phyloP scores from a whole-genome alignment of 83 land plant species.

The Thuja plicata region DNA sequence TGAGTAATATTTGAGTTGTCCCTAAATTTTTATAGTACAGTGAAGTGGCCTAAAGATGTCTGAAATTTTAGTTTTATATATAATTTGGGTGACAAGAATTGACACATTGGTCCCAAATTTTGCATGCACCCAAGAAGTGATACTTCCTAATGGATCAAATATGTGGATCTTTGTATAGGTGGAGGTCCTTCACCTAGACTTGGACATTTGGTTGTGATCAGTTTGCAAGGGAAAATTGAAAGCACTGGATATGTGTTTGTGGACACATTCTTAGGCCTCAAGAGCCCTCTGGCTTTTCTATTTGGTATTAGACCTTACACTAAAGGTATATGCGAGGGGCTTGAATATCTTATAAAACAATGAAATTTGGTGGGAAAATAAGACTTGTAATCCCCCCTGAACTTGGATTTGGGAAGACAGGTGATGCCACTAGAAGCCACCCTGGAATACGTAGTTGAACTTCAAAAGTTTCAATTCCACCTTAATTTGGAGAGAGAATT shows the following conservation, averaged over 20 bases:
- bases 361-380: slow-evolving; percentile 83
- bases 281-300: slow-evolving; percentile 75
- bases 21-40: neutral
- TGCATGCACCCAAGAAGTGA: slow-evolving; percentile 42
- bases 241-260: slow-evolving; percentile 58
- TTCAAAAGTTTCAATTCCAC: slow-evolving; percentile 87
- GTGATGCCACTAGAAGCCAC: slow-evolving; percentile 69
- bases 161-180: slow-evolving; percentile 68
- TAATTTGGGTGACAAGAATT: neutral
- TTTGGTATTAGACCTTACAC: slow-evolving; percentile 84
- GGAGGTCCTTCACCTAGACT: slow-evolving; percentile 73
- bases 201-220: slow-evolving; percentile 84
- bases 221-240: slow-evolving; percentile 53
- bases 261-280: slow-evolving; percentile 55
- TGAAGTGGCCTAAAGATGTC: neutral
- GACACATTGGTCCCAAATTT: neutral
- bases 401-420: slow-evolving; percentile 75
- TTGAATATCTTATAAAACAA: slow-evolving; percentile 69
- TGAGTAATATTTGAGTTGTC: neutral
- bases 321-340: slow-evolving; percentile 83
- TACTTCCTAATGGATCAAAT: slow-evolving; percentile 75
- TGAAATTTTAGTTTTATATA: neutral
- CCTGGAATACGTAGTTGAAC: slow-evolving; percentile 73
- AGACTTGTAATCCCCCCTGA: slow-evolving; percentile 66
- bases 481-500: slow-evolving; percentile 23